phyloP scores from a whole-genome alignment of 345 rosid genomes.

The Iberis pinnata region DNA sequence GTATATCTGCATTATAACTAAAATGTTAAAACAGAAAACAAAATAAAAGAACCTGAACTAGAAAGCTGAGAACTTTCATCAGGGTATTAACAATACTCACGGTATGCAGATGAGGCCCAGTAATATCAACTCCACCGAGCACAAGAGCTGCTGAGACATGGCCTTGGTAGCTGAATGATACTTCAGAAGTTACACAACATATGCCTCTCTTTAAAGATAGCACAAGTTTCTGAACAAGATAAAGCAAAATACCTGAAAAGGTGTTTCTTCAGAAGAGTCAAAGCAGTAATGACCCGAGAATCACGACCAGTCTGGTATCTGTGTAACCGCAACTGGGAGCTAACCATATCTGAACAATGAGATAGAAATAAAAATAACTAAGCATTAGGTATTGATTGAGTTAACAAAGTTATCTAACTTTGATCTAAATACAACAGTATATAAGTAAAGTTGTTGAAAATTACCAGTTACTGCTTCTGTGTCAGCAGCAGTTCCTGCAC shows the following conservation, averaged over 20 bases:
- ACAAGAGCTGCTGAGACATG: constrained; percentile 75
- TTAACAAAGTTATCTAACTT: neutral
- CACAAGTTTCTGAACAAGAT: neutral
- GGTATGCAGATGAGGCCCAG: constrained; percentile 79
- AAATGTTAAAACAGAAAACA: neutral
- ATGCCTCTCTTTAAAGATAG: neutral
- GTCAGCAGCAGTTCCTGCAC: constrained; percentile 98
- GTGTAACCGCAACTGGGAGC: constrained; percentile 75
- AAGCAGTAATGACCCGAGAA: constrained; percentile 70
- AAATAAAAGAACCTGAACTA: neutral
- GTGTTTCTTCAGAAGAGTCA: constrained; percentile 74
- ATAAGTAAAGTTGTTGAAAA: neutral
- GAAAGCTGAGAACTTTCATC: neutral
- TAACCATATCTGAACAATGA: constrained; percentile 60
- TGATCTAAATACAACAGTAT: neutral
- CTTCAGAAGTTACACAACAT: constrained; percentile 19
- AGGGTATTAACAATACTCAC: constrained; percentile 33
- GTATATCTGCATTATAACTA: constrained; percentile 46
- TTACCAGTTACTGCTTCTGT: constrained; percentile 97
- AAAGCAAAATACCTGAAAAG: constrained; percentile 49
- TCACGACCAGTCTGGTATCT: constrained; percentile 74
- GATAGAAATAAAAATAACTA: constrained; percentile 10
- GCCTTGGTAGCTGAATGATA: constrained; percentile 59
- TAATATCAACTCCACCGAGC: constrained; percentile 81
- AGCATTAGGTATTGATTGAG: no score